A percentile compares a stretch with the other conserved stretches of the same genome.
phyloP scores from a whole-genome alignment of 805 yeast genomes.

The Barnettozyma populi region DNA sequence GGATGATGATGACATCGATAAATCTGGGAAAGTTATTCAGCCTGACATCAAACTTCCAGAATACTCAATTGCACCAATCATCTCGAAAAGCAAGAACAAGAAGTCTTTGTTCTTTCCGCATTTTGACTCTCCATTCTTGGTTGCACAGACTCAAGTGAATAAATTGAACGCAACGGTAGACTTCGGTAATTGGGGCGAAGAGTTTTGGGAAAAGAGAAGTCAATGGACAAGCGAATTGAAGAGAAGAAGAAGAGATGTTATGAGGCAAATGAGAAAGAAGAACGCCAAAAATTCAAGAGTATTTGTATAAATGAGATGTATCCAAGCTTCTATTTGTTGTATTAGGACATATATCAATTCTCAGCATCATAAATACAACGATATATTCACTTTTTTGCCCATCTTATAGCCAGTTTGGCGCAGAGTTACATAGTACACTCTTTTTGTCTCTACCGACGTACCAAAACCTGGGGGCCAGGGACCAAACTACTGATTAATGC shows the following conservation, averaged over 20 bases:
- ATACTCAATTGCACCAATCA: slow-evolving; percentile 13
- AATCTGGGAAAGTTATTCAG: slow-evolving; percentile 23
- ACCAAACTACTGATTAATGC: too few relatives aligned
- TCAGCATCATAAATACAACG: too few relatives aligned
- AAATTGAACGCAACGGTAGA: slow-evolving; percentile 37
- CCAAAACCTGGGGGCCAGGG: too few relatives aligned
- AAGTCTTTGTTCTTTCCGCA: slow-evolving; percentile 76
- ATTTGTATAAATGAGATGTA: slow-evolving; percentile 12
- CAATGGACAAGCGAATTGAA: slow-evolving; percentile 72
- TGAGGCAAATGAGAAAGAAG: slow-evolving; percentile 49
- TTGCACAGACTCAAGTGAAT: slow-evolving; percentile 75
- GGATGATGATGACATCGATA: slow-evolving; percentile 45
- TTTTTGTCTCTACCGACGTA: too few relatives aligned
- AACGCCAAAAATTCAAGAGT: slow-evolving; percentile 23
- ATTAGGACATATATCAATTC: too few relatives aligned
- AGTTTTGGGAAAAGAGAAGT: slow-evolving; percentile 83
- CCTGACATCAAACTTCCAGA: slow-evolving; percentile 23
- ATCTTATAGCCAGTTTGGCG: too few relatives aligned
- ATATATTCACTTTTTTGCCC: too few relatives aligned
- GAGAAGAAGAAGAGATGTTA: slow-evolving; percentile 67
- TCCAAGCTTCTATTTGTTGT: background rate
- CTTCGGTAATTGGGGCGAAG: slow-evolving; percentile 54
- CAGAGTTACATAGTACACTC: too few relatives aligned
- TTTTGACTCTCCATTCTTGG: slow-evolving; percentile 77
- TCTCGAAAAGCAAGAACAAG: slow-evolving; percentile 28